Percentiles rank a stretch among this genome's conserved stretches.
phyloP scores from a whole-genome alignment of 352 stramenopile species.

The Globisporangium canariense region DNA sequence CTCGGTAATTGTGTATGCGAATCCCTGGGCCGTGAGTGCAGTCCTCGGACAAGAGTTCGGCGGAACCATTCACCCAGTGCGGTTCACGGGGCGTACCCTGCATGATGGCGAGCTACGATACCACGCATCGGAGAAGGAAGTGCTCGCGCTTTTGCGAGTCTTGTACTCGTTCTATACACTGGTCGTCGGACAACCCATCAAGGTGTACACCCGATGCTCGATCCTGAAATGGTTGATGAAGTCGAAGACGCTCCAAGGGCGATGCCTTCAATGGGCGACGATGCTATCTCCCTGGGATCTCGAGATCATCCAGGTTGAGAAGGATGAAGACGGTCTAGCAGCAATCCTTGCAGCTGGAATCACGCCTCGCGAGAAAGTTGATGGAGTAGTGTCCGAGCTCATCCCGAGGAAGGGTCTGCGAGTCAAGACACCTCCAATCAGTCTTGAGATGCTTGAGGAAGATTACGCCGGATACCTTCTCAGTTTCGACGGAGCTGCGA shows the following conservation, averaged over 20 bases:
- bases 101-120: slow-evolving; percentile 18
- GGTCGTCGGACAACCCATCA: background rate
- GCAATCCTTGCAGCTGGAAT: background rate
- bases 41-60: slow-evolving; percentile 16
- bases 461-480: slow-evolving; percentile 10
- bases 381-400: background rate
- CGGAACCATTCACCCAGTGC: slow-evolving; percentile 10
- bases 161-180: slow-evolving; percentile 12
- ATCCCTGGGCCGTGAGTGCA: slow-evolving; percentile 16
- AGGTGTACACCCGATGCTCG: slow-evolving; percentile 21
- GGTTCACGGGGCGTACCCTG: slow-evolving; percentile 7
- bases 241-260: slow-evolving; percentile 16
- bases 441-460: background rate
- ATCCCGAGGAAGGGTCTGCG: background rate
- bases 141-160: slow-evolving; percentile 12
- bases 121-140: slow-evolving; percentile 16
- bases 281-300: background rate
- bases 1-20: slow-evolving; percentile 18
- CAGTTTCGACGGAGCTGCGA: slow-evolving; percentile 22
- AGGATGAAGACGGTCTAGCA: background rate
- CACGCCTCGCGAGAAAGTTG: background rate
- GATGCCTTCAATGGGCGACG: slow-evolving; percentile 10
- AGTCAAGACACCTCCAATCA: background rate
- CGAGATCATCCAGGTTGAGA: background rate
- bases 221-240: slow-evolving; percentile 19